phyloP scores from a whole-genome alignment of 202 grass and related monocot genomes.

The Zoysia matrella region DNA sequence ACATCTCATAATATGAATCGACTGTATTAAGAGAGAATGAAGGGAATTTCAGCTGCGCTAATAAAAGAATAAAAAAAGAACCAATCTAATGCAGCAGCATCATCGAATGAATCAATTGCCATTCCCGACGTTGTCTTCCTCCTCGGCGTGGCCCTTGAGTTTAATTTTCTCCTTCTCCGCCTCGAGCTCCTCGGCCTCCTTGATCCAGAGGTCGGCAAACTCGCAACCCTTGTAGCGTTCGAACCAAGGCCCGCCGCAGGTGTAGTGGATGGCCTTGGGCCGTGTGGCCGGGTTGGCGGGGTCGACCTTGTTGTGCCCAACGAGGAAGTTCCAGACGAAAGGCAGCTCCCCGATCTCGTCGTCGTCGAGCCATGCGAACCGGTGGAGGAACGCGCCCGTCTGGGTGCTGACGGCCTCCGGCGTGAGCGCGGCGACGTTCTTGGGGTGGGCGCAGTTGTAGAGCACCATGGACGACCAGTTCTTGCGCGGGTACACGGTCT shows the following conservation, averaged over 20 bases:
- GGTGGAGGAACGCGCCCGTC: slow-evolving; percentile 55
- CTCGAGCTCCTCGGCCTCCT: slow-evolving; percentile 6
- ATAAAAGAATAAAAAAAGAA: neutral
- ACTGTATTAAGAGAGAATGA: neutral
- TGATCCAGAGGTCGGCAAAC: slow-evolving; percentile 57
- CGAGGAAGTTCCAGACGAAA: slow-evolving; percentile 67
- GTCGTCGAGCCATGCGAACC: slow-evolving; percentile 77
- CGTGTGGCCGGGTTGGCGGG: slow-evolving; percentile 20
- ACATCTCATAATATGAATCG: neutral
- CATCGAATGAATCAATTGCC: neutral
- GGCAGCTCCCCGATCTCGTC: slow-evolving; percentile 62
- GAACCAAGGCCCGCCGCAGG: slow-evolving; percentile 63
- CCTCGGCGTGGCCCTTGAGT: neutral
- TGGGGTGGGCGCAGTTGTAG: slow-evolving; percentile 68
- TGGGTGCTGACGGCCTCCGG: slow-evolving; percentile 56
- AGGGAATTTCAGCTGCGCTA: neutral
- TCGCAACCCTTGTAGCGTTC: slow-evolving; percentile 58
- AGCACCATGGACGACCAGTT: slow-evolving; percentile 45
- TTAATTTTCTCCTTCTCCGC: slow-evolving; percentile 2
- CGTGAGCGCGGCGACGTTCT: slow-evolving; percentile 64
- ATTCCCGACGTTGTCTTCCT: neutral
- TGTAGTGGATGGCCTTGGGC: slow-evolving; percentile 61
- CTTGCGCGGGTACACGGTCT: slow-evolving; percentile 56
- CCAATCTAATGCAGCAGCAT: neutral
- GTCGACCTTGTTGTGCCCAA: slow-evolving; percentile 57